Base-by-base conservation (phyloP, 768 basidiomycete genomes). In the Pleurotus pulmonarius region DNA sequence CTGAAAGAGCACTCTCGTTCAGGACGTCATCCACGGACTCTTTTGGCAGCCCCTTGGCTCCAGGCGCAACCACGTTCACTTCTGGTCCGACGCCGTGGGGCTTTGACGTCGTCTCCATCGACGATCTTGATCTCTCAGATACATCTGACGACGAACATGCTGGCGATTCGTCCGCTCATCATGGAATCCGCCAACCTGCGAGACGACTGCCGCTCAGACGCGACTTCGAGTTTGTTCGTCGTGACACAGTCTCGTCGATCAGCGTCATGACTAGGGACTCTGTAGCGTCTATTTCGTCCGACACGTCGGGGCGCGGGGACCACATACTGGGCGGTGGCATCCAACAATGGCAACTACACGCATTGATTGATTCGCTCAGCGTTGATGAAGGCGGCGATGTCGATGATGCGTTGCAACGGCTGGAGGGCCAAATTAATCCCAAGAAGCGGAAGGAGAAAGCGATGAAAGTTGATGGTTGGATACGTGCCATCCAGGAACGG, bases 351-450 rank as follows among this genome's bases (percentile, higher is more conserved):
- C 92, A 92, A 62, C 75, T 90, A 70, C 88, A 89, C 64, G 86
- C 88, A 24, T 71, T 92, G 39, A 77, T 92, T 9, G 87, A 91
- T 64, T 85, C 82, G 39, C 72, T 89, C 60, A 88, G 83, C 59
- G 85, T 90, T 54, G 85, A 92, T 4, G 88, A 80, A 20, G 78
- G 72, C 15, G 92, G 92, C 1, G 92, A 90, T 62, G 87, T 90
- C 15, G 92, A 93, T 29, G 89, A 85, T 5, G 93, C 94, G 15
- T 68, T 97, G 59, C 76, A 81, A 20, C 76, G 88, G 11, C 78
- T 97, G 39, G 93, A 96, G 69, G 94, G 93, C 0, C 85, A 92
- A 66, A 90, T 94, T 54, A 92, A 92, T 67, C 81, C 81, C 0
- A 75, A 83, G 58, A 80, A 82, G 64, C 83, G 88, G 65, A 76